These are phyloP conservation scores for Ceratopteris richardii DNA, from an alignment of 75 land plant species.

Conservation along the genomic window DNA sequence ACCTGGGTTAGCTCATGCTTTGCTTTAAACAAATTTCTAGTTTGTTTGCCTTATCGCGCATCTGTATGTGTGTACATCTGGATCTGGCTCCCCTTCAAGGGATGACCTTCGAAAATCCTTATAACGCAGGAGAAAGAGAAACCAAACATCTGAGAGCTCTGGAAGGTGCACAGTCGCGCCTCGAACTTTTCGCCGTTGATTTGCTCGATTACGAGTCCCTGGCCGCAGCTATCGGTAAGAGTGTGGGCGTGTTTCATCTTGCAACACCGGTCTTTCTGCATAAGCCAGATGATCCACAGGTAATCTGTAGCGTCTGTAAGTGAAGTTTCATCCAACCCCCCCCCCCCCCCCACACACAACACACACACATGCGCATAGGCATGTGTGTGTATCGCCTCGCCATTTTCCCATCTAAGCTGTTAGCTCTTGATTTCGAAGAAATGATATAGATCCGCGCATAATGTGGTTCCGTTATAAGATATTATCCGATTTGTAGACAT, in stretches of 20 bases:
- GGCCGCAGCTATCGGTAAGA: conserved; percentile 42
- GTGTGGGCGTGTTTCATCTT: conserved; percentile 76
- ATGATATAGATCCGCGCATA: no score
- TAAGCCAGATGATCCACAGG: conserved; percentile 53
- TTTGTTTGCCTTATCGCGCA: no score
- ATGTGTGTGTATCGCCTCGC: background rate
- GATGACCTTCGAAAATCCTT: background rate
- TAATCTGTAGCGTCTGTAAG: background rate
- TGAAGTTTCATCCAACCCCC: background rate
- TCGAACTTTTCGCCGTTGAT: conserved; percentile 52
- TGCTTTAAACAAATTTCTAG: no score
- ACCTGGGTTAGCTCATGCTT: no score
- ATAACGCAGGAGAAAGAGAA: conserved; percentile 38
- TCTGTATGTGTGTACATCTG: no score
- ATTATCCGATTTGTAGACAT: no score
- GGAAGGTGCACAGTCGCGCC: conserved; percentile 49
- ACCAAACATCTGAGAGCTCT: conserved; percentile 47
- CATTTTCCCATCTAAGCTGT: no score
- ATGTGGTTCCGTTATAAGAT: no score
- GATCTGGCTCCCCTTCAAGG: no score
- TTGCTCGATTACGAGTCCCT: conserved; percentile 54
- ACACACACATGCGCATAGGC: no score
- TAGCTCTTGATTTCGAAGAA: no score
- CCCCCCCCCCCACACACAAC: conserved; percentile 2
- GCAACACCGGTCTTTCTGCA: conserved; percentile 55